Conservation (phyloP, 1,284 basidiomycete genomes). For the Pseudozyma sp. region DNA sequence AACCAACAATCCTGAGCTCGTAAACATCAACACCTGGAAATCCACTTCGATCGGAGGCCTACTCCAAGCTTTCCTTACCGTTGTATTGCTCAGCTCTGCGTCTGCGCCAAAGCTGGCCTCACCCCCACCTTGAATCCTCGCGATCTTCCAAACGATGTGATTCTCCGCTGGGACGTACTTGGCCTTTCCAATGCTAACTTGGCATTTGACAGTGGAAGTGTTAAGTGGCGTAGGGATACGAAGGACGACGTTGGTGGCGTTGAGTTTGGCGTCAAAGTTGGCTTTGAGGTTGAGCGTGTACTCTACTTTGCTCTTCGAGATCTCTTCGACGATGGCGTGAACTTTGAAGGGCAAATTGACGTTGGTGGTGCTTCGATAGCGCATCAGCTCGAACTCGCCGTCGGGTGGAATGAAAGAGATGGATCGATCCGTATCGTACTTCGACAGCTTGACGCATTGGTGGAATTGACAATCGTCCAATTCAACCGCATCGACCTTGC, state of each 20-base stretch:
- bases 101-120: constrained; percentile 88
- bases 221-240: constrained; percentile 96
- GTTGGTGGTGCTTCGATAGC: constrained; percentile 93
- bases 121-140: constrained; percentile 89
- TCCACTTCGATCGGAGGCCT: constrained; percentile 97
- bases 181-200: constrained; percentile 90
- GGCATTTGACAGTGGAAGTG: constrained; percentile 89
- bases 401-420: constrained; percentile 98
- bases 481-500: constrained; percentile 72
- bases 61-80: constrained; percentile 88
- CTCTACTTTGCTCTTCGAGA: constrained; percentile 88
- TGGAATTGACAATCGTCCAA: constrained; percentile 98
- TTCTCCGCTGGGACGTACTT: constrained; percentile 97
- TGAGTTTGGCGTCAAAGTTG: constrained; percentile 90
- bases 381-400: constrained; percentile 98
- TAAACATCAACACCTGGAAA: constrained; percentile 99
- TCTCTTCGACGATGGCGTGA: constrained; percentile 90
- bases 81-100: constrained; percentile 85
- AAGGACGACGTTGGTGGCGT: constrained; percentile 89
- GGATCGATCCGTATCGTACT: constrained; percentile 90
- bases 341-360: constrained; percentile 92
- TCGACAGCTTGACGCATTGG: constrained; percentile 93
- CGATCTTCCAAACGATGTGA: constrained; percentile 97
- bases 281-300: constrained; percentile 90
- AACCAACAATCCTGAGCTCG: constrained; percentile 92